Percentiles rank a stretch among this genome's conserved stretches.
Evolutionary conservation across 306 rosid species (phyloP).

Genomic region (Betula pendula): DNA sequence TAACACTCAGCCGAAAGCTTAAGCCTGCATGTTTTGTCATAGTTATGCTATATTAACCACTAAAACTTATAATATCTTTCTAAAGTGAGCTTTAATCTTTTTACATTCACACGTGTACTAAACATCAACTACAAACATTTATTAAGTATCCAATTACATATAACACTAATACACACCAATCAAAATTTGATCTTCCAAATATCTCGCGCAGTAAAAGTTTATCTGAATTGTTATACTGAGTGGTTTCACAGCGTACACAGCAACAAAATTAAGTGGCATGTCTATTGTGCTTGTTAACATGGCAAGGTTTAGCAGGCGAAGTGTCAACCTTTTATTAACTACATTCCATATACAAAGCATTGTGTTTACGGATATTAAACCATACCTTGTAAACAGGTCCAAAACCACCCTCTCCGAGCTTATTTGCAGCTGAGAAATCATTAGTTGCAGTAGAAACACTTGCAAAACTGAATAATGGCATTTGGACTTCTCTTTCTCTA

Average conservation of each 20-base stretch:
- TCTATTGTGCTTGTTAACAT: neutral
- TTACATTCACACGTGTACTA: no score
- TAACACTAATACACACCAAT: no score
- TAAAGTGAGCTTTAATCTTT: no score
- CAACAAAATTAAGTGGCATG: neutral
- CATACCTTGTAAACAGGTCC: constrained; percentile 46
- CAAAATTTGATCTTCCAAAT: constrained; percentile 40
- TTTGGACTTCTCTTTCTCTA: constrained; percentile 24
- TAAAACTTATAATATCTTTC: no score
- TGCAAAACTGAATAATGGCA: constrained; percentile 41
- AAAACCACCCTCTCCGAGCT: constrained; percentile 47
- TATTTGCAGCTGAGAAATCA: constrained; percentile 29
- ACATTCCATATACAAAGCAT: constrained; percentile 16
- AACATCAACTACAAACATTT: no score
- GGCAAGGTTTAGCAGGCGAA: neutral
- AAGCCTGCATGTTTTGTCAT: no score
- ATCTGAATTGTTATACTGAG: neutral
- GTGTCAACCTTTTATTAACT: constrained; percentile 28
- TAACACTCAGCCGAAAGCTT: no score
- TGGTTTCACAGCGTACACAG: neutral
- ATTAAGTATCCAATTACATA: no score
- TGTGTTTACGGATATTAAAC: neutral
- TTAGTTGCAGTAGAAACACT: constrained; percentile 36
- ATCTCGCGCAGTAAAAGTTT: constrained; percentile 5
- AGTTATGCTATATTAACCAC: no score